phyloP scores from a whole-genome alignment of 2,329 filamentous ascomycete species.

The Aspergillus sp. region DNA sequence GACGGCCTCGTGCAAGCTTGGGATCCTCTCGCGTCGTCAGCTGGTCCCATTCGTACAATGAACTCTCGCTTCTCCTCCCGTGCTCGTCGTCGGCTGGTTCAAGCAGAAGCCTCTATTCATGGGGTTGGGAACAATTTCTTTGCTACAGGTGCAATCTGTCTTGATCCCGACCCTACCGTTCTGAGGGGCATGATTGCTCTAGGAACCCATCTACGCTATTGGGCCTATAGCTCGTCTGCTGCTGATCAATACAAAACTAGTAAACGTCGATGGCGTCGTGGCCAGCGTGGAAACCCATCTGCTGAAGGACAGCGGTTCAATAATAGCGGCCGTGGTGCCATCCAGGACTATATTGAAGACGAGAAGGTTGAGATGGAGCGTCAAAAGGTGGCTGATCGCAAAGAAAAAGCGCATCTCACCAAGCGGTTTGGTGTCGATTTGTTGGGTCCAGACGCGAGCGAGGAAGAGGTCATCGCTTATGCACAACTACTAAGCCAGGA shows the following conservation, averaged over 20 bases:
- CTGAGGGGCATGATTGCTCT: constrained; percentile 81
- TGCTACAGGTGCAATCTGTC: constrained; percentile 70
- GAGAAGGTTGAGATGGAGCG: constrained; percentile 72
- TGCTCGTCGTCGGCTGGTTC: constrained; percentile 65
- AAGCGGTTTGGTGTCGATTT: constrained; percentile 79
- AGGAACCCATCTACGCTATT: constrained; percentile 80
- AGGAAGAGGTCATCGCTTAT: constrained; percentile 57
- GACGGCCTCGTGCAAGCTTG: constrained; percentile 93
- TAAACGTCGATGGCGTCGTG: constrained; percentile 69
- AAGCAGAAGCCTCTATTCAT: constrained; percentile 58
- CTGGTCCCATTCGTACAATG: constrained; percentile 72
- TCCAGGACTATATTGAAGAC: constrained; percentile 77
- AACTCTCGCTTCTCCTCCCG: constrained; percentile 77
- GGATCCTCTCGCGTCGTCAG: constrained; percentile 81
- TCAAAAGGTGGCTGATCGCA: constrained; percentile 59
- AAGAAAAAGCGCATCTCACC: constrained; percentile 62
- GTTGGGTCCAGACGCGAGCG: constrained; percentile 46
- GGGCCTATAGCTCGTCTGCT: constrained; percentile 79
- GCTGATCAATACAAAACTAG: constrained; percentile 65
- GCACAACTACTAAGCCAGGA: constrained; percentile 57
- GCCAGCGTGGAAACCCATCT: constrained; percentile 53
- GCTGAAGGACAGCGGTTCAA: constrained; percentile 49
- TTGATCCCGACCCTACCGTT: constrained; percentile 80
- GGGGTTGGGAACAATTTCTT: constrained; percentile 67
- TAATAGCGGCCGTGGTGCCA: constrained; percentile 57